Conservation (phyloP, 495 filamentous ascomycete genomes). For the Peziza echinospora region DNA sequence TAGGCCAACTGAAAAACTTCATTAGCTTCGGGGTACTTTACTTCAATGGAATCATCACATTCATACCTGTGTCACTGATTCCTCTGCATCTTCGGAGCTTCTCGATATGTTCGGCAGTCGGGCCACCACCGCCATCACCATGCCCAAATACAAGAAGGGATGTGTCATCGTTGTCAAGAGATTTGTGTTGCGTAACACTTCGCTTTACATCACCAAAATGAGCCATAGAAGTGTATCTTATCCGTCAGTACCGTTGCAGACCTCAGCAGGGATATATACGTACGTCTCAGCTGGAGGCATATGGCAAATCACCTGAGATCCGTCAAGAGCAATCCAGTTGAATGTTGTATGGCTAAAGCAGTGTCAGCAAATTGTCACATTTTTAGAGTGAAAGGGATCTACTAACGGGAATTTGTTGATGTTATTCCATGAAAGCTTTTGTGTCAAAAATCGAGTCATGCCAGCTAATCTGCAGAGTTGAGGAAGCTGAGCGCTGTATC, state of each 20-base stretch:
- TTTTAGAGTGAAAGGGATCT: neutral
- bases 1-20: neutral
- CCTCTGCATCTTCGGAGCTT: constrained; percentile 90
- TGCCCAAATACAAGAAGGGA: constrained; percentile 86
- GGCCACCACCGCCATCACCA: constrained; percentile 87
- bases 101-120: constrained; percentile 82
- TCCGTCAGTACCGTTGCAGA: constrained; percentile 66
- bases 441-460: constrained; percentile 91
- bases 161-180: constrained; percentile 70
- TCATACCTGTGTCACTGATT: constrained; percentile 46
- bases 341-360: constrained; percentile 57
- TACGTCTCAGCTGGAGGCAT: constrained; percentile 79
- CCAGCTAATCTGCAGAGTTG: constrained; percentile 79
- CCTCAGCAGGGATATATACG: constrained; percentile 55
- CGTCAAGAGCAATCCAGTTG: constrained; percentile 89
- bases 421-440: constrained; percentile 93
- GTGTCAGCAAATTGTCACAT: too few relatives aligned
- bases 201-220: constrained; percentile 90
- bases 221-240: constrained; percentile 88
- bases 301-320: constrained; percentile 88
- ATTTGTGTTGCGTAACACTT: constrained; percentile 83
- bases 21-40: too few relatives aligned
- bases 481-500: constrained; percentile 83
- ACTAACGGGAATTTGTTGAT: constrained; percentile 77
- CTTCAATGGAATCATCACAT: constrained; percentile 37